These are phyloP conservation scores for Proliferodiscus dingleyae DNA, from an alignment of 2,329 filamentous ascomycete species.

Conservation along the genomic window DNA sequence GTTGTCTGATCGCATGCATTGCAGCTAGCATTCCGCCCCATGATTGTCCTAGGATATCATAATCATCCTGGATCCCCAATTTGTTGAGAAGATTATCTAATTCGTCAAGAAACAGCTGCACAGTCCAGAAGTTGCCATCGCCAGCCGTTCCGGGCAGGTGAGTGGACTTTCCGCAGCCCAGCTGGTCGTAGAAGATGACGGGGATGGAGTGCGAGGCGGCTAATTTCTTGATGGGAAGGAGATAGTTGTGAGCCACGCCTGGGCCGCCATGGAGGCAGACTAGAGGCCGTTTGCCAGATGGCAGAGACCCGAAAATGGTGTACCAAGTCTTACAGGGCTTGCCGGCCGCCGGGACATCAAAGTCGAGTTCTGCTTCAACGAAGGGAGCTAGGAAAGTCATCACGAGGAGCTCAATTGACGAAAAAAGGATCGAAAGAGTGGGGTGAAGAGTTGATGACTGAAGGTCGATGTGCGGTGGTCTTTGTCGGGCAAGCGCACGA, in stretches of 20 bases:
- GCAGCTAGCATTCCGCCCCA: slow-evolving; percentile 2
- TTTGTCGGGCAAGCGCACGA: no score
- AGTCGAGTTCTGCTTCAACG: neutral
- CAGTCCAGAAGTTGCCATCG: slow-evolving; percentile 42
- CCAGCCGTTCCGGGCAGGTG: slow-evolving; percentile 42
- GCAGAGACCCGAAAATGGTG: neutral
- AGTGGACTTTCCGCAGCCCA: slow-evolving; percentile 46
- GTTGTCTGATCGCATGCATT: slow-evolving; percentile 8
- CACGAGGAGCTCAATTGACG: no score
- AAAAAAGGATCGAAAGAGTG: no score
- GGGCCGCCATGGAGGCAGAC: neutral
- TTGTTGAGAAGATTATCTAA: slow-evolving; percentile 43
- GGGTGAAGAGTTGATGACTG: no score
- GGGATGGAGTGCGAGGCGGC: slow-evolving; percentile 30
- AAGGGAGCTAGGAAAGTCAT: no score
- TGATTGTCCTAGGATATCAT: slow-evolving; percentile 33
- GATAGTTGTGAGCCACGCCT: neutral
- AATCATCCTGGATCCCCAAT: slow-evolving; percentile 35
- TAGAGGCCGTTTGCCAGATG: neutral
- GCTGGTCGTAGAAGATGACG: slow-evolving; percentile 50
- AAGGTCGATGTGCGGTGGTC: no score
- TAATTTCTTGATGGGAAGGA: neutral
- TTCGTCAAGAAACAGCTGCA: slow-evolving; percentile 43
- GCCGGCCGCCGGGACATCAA: neutral
- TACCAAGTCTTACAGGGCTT: neutral